Conservation (phyloP, 106 monocot genomes). For the Hemerocallis citrina region DNA sequence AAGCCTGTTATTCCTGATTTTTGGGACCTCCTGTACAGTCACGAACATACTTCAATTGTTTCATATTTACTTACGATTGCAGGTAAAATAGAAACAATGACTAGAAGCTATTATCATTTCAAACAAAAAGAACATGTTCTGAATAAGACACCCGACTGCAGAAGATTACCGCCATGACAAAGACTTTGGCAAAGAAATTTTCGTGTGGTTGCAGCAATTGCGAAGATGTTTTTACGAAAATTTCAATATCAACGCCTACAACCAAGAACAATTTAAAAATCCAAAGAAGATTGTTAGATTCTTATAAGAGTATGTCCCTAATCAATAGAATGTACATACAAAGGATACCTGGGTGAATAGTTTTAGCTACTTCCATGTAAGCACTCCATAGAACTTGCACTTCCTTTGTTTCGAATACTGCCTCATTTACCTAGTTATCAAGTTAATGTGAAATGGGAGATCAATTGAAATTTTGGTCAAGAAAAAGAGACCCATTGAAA, state of each 20-base stretch:
- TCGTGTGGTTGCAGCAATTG: constrained; percentile 73
- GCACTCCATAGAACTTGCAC: constrained; percentile 72
- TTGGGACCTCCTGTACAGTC: constrained; percentile 57
- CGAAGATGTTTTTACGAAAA: constrained; percentile 47
- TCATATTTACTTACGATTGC: no score
- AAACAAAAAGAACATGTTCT: neutral
- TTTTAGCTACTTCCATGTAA: constrained; percentile 39
- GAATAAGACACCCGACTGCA: no score
- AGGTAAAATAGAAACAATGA: no score
- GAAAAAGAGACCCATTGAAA: no score
- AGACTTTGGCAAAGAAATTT: constrained; percentile 87
- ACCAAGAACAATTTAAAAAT: neutral
- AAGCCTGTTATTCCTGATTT: constrained; percentile 76
- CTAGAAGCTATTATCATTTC: no score
- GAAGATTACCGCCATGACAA: constrained; percentile 81
- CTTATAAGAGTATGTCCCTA: no score
- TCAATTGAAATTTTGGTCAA: no score
- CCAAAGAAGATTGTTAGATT: no score
- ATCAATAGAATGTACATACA: no score
- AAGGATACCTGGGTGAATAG: constrained; percentile 61
- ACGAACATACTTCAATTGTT: no score
- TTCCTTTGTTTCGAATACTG: constrained; percentile 62
- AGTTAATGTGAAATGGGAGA: neutral
- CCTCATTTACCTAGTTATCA: constrained; percentile 48
- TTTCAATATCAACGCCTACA: constrained; percentile 52